Evolutionary conservation across 1,284 basidiomycete genomes (phyloP).

Genomic region (Papiliotrema nemorosa): DNA sequence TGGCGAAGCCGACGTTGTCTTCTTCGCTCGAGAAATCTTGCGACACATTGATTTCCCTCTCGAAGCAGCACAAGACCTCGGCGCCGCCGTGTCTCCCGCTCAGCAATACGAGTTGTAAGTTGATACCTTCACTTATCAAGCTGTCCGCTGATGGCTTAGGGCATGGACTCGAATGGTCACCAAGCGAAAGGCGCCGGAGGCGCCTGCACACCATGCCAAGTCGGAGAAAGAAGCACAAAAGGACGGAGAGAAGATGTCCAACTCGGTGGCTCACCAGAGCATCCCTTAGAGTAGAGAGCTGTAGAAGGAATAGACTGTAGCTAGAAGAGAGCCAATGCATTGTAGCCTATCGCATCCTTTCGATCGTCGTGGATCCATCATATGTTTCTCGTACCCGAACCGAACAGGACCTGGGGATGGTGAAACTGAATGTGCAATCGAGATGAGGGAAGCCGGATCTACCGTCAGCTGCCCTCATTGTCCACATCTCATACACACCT

Average conservation of each 20-base stretch:
- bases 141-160: conserved; percentile 49
- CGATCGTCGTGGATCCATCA: neutral
- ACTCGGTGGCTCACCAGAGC: too few relatives aligned
- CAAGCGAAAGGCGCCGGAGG: conserved; percentile 30
- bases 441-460: too few relatives aligned
- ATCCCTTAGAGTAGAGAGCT: too few relatives aligned
- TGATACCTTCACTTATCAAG: neutral
- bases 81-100: conserved; percentile 43
- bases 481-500: too few relatives aligned
- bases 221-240: conserved; percentile 27
- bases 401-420: too few relatives aligned
- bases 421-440: too few relatives aligned
- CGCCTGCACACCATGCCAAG: conserved; percentile 12
- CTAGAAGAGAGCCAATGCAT: too few relatives aligned
- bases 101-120: conserved; percentile 44
- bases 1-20: conserved; percentile 65
- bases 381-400: neutral
- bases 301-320: too few relatives aligned
- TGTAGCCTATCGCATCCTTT: too few relatives aligned
- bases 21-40: conserved; percentile 60
- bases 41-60: conserved; percentile 49
- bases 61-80: conserved; percentile 40
- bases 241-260: conserved; percentile 11
- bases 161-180: conserved; percentile 57
- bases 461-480: too few relatives aligned